phyloP scores from a whole-genome alignment of 1,284 basidiomycete species.

The Marasmius oreades region DNA sequence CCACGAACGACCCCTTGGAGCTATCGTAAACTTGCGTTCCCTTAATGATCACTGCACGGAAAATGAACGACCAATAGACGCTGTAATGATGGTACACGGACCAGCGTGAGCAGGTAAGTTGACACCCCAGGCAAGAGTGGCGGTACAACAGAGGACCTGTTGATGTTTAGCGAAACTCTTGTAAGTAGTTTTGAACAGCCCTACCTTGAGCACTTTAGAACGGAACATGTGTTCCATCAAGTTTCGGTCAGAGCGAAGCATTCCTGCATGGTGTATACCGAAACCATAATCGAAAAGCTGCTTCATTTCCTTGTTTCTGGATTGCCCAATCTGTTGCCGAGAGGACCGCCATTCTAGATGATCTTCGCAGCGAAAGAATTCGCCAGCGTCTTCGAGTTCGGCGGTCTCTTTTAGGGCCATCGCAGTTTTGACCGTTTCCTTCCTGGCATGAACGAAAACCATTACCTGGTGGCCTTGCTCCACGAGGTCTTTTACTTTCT shows the following conservation, averaged over 20 bases:
- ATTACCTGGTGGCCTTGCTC: conserved; percentile 94
- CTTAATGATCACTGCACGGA: conserved; percentile 83
- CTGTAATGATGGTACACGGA: conserved; percentile 23
- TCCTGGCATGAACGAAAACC: conserved; percentile 99
- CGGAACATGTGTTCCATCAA: conserved; percentile 97
- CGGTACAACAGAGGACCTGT: conserved; percentile 96
- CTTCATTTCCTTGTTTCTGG: conserved; percentile 96
- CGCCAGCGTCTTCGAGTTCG: conserved; percentile 66
- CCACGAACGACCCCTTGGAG: conserved; percentile 84
- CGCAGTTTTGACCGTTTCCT: conserved; percentile 96
- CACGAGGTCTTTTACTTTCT: conserved; percentile 87
- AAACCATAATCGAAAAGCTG: conserved; percentile 91
- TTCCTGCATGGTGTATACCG: conserved; percentile 98
- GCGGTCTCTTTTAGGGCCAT: conserved; percentile 84
- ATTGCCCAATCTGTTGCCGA: conserved; percentile 75
- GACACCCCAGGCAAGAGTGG: conserved; percentile 99
- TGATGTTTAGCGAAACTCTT: background rate
- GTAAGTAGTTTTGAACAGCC: background rate
- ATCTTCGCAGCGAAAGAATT: conserved; percentile 78
- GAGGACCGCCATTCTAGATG: conserved; percentile 79
- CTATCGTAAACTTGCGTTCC: conserved; percentile 97
- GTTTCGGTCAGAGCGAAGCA: conserved; percentile 93
- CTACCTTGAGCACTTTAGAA: conserved; percentile 86
- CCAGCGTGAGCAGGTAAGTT: conserved; percentile 98
- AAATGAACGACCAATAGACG: background rate